Evolutionary conservation across 2,329 filamentous ascomycete genomes (phyloP).

Genomic region (Cytospora schulzeri): DNA sequence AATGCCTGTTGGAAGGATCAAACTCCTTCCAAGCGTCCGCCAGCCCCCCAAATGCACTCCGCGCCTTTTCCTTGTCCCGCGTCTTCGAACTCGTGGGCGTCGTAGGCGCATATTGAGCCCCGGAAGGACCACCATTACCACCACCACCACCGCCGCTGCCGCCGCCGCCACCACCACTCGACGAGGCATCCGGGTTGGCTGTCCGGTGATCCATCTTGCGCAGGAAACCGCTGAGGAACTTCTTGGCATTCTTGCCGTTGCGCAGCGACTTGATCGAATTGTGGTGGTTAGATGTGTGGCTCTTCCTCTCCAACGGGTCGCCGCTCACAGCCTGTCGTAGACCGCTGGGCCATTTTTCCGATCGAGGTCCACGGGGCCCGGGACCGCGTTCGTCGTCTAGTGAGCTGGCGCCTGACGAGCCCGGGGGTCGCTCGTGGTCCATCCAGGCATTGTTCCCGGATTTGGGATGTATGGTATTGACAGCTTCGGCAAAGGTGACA

Average conservation of each 20-base stretch:
- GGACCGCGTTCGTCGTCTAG: slow-evolving; percentile 35
- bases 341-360: slow-evolving; percentile 21
- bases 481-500: slow-evolving; percentile 41
- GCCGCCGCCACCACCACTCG: slow-evolving; percentile 15
- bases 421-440: slow-evolving; percentile 45
- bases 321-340: slow-evolving; percentile 9
- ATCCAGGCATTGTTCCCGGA: slow-evolving; percentile 36
- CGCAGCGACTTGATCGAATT: slow-evolving; percentile 31
- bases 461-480: slow-evolving; percentile 40
- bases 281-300: neutral
- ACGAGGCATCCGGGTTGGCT: slow-evolving; percentile 34
- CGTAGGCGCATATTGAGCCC: slow-evolving; percentile 3
- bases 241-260: slow-evolving; percentile 44
- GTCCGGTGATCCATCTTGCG: slow-evolving; percentile 35
- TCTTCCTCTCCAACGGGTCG: slow-evolving; percentile 7
- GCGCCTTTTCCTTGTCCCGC: slow-evolving; percentile 36
- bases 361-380: slow-evolving; percentile 33
- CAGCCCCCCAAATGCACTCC: slow-evolving; percentile 26
- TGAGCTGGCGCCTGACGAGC: slow-evolving; percentile 54
- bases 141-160: no score
- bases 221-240: slow-evolving; percentile 47
- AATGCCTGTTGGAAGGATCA: slow-evolving; percentile 21
- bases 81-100: slow-evolving; percentile 20
- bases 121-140: slow-evolving; percentile 10
- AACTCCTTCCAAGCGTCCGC: slow-evolving; percentile 28